phyloP scores from a whole-genome alignment of 2,329 filamentous ascomycete species.

The Monilinia fructigena region DNA sequence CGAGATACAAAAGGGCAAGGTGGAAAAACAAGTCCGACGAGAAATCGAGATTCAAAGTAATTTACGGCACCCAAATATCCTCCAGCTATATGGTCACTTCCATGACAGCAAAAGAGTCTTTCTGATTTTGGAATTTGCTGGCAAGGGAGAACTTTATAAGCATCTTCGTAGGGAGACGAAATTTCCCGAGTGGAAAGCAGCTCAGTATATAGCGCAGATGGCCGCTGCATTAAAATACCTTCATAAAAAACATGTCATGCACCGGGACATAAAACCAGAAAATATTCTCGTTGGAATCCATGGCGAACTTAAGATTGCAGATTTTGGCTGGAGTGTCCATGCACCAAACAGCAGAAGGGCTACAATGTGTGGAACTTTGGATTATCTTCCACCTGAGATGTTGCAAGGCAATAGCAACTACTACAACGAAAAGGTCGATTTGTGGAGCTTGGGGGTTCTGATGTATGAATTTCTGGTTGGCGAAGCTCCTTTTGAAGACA shows the following conservation, averaged over 20 bases:
- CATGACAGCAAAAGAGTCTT: slow-evolving; percentile 73
- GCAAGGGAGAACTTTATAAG: slow-evolving; percentile 71
- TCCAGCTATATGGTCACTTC: slow-evolving; percentile 70
- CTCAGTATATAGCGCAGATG: slow-evolving; percentile 74
- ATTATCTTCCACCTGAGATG: slow-evolving; percentile 99
- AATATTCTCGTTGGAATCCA: slow-evolving; percentile 96
- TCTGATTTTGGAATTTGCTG: slow-evolving; percentile 70
- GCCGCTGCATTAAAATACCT: slow-evolving; percentile 83
- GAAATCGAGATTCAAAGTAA: slow-evolving; percentile 76
- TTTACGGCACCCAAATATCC: slow-evolving; percentile 68
- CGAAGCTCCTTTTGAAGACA: slow-evolving; percentile 96
- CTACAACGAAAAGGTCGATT: slow-evolving; percentile 92
- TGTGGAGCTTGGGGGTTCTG: slow-evolving; percentile 93
- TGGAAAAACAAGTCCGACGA: slow-evolving; percentile 70
- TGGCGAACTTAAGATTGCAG: slow-evolving; percentile 96
- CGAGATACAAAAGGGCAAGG: slow-evolving; percentile 63
- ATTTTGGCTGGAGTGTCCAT: slow-evolving; percentile 98
- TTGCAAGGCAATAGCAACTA: slow-evolving; percentile 83
- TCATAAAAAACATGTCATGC: slow-evolving; percentile 96
- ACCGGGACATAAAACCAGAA: slow-evolving; percentile 95
- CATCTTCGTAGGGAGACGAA: slow-evolving; percentile 65
- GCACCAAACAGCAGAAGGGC: slow-evolving; percentile 90
- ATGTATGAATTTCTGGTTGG: slow-evolving; percentile 96
- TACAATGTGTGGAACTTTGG: slow-evolving; percentile 95
- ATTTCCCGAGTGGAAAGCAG: slow-evolving; percentile 70